Percentiles rank a stretch among this genome's conserved stretches.
phyloP scores from a whole-genome alignment of 441 rosid species.

The Syzygium syzygioides region DNA sequence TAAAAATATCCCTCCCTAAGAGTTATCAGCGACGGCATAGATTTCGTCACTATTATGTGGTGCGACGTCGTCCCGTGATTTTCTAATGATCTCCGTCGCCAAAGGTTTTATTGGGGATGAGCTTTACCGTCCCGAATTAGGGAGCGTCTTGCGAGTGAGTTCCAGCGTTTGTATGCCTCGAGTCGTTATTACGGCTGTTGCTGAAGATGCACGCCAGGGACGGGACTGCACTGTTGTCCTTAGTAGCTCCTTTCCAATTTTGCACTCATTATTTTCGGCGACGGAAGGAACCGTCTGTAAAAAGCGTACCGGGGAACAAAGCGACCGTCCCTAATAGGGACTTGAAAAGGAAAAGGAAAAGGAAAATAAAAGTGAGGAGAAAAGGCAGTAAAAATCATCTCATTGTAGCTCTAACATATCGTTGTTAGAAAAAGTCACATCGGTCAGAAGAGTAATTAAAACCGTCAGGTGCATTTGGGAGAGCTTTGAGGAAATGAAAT shows the following conservation, averaged over 20 bases:
- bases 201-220: not conserved
- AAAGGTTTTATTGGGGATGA: not conserved
- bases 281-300: not conserved
- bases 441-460: not conserved
- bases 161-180: not conserved
- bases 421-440: not conserved
- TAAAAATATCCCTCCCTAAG: not conserved
- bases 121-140: not conserved
- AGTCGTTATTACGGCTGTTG: not conserved
- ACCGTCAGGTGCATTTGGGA: not conserved
- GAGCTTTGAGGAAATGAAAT: not conserved
- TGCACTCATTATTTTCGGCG: not conserved
- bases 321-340: no score
- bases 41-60: not conserved
- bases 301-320: no score
- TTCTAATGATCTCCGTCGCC: not conserved
- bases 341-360: not conserved
- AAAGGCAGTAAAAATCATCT: not conserved
- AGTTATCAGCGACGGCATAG: not conserved
- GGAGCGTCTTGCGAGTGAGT: not conserved
- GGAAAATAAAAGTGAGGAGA: not conserved
- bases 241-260: not conserved
- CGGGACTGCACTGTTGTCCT: not conserved
- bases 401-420: no score
- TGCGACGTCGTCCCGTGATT: not conserved